Evolutionary conservation across 768 basidiomycete species (phyloP), one percentile per base, ranked within the genome.

Genomic region (Psilocybe cyanescens): DNA sequence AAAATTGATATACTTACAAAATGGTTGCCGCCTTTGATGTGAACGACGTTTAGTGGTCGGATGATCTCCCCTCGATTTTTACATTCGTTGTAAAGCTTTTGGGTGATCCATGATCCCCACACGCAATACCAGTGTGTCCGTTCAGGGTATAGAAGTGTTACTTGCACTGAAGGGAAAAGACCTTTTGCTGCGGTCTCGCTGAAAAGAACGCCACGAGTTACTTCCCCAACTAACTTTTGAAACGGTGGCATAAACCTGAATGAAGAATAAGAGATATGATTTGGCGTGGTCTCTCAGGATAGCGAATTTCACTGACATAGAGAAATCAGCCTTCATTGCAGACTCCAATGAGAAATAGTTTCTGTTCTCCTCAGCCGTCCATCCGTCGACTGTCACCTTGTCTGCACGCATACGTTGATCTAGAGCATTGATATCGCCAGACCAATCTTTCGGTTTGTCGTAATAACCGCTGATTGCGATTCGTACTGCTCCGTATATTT

Each of bases 1-100:
- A 4, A 29, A 14, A 14, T 12, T 30, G 8, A 16, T 6, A 53
- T 53, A 37, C 51, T 53, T 28, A 79, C 78, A 56, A 78, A 76
- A 58, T 79, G 77, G 62, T 79, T 78, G 3, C 65, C 72, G 6
- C 65, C 64, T 17, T 70, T 61, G 17, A 76, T 58, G 1, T 63
- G 48, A 9, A 71, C 14, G 54, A 75, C 74, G 8, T 60, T 37
- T n/a, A 71, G 60, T 3, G 66, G 54, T 16, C 75, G 65, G 30
- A 67, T 30, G 44, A 68, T 64, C 35, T 68, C 60, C 0, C 71
- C 72, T 2, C 62, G 52, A 1, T 29, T 48, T 14, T 55, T 33
- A 19, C 52, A 46, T 51, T 74, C 69, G 19, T 70, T 33, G 48
- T 73, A 67, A 28, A 58, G 11, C 16, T 56, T 57, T 57, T 71